phyloP scores from a whole-genome alignment of 148 eudicot genomes.

The Camellia granthamiana region DNA sequence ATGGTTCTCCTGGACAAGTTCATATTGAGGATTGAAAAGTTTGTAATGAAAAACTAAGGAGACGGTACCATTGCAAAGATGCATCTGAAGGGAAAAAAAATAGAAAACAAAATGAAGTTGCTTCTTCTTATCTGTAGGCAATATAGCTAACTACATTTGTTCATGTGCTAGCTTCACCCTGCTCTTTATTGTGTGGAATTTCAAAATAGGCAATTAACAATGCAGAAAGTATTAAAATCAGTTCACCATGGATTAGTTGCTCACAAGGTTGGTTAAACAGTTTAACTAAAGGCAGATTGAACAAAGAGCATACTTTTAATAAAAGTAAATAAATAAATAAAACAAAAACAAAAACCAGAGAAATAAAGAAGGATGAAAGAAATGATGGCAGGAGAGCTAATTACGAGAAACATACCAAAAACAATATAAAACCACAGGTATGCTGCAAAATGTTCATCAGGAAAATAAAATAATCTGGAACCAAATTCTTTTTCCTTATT shows the following conservation, averaged over 20 bases:
- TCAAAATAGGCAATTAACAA: not conserved
- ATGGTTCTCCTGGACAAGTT: conserved; percentile 61
- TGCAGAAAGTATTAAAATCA: no score
- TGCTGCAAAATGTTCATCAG: not conserved
- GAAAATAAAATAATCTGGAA: not conserved
- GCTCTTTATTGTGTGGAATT: no score
- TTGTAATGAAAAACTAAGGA: not conserved
- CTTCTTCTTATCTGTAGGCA: not conserved
- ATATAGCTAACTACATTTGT: not conserved
- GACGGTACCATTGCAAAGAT: not conserved
- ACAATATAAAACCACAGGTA: not conserved
- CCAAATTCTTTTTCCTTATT: not conserved
- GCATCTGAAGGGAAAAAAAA: not conserved
- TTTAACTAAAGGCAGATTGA: not conserved
- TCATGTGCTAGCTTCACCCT: not conserved
- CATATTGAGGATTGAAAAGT: conserved; percentile 10
- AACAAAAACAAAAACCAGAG: not conserved
- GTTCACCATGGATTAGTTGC: not conserved
- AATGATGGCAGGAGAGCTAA: not conserved
- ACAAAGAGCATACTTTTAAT: not conserved
- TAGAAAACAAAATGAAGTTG: not conserved
- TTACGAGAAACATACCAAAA: not conserved
- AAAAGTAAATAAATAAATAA: no score
- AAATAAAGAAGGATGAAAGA: not conserved
- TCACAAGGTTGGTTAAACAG: not conserved